A percentile compares a stretch with the other conserved stretches of the same genome.
phyloP scores from a whole-genome alignment of 176 grass and related monocot species.

The Chrysopogon serrulatus region DNA sequence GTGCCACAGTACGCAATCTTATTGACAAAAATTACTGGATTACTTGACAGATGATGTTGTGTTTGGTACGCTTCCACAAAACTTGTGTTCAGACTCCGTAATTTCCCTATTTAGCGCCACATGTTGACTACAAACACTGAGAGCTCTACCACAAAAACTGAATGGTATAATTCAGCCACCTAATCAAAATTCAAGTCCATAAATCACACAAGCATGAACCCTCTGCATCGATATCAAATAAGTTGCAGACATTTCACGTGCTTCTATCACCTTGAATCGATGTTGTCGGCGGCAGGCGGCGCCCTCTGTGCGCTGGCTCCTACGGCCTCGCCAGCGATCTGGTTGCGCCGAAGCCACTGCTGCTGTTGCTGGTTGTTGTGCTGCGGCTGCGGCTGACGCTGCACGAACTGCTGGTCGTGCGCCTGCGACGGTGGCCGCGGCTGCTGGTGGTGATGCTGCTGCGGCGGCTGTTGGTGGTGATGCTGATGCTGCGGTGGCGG shows the following conservation, averaged over 20 bases:
- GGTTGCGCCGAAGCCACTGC: conserved; percentile 58
- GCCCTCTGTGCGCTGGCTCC: conserved; percentile 13
- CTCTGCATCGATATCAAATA: neutral
- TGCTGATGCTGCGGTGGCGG: conserved; percentile 26
- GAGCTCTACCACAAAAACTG: neutral
- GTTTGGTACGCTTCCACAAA: neutral
- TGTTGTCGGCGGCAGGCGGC: conserved; percentile 21
- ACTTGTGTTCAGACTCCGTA: neutral
- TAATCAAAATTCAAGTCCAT: neutral
- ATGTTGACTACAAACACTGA: neutral
- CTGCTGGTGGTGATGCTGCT: conserved; percentile 33
- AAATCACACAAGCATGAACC: neutral
- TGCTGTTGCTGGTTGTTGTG: conserved; percentile 43
- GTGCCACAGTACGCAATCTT: neutral
- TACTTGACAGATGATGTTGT: neutral
- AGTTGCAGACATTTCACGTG: neutral
- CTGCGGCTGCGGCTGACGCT: conserved; percentile 39
- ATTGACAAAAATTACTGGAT: neutral
- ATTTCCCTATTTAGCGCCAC: neutral
- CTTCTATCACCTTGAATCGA: conserved; percentile 54
- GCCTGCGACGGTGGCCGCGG: conserved; percentile 20
- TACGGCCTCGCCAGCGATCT: conserved; percentile 34
- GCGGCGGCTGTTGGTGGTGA: conserved; percentile 32
- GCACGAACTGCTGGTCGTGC: conserved; percentile 48
- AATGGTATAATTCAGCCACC: neutral